Conservation (phyloP, 495 filamentous ascomycete species). For the Hypoxylon perforatum region DNA sequence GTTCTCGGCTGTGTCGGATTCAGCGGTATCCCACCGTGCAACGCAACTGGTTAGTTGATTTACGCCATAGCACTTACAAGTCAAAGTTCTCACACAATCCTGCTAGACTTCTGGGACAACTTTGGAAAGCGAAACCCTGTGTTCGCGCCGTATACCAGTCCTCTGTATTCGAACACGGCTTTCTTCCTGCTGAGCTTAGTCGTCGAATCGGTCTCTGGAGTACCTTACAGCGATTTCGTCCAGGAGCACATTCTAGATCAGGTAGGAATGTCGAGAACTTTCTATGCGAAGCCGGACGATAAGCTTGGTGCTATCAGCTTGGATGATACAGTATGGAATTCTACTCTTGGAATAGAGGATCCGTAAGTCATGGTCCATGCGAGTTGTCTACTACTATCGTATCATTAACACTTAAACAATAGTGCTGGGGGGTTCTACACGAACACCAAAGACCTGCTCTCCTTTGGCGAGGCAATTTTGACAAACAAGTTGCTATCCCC, state of each 20-base stretch:
- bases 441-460: conserved; percentile 57
- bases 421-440: conserved; percentile 63
- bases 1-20: conserved; percentile 39
- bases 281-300: conserved; percentile 42
- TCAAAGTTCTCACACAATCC: background rate
- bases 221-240: conserved; percentile 36
- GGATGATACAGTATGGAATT: conserved; percentile 35
- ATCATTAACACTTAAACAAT: background rate
- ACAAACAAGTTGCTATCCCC: conserved; percentile 55
- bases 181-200: conserved; percentile 49
- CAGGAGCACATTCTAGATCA: conserved; percentile 46
- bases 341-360: conserved; percentile 25
- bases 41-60: conserved; percentile 24
- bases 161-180: conserved; percentile 52
- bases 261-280: conserved; percentile 50
- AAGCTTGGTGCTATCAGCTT: conserved; percentile 43
- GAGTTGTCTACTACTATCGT: background rate
- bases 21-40: conserved; percentile 26
- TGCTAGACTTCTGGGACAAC: conserved; percentile 41
- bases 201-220: conserved; percentile 44
- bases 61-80: background rate
- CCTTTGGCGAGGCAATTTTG: conserved; percentile 63
- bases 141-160: conserved; percentile 41
- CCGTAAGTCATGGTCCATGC: conserved; percentile 14
- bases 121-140: conserved; percentile 45